Base-by-base conservation (phyloP, 257 asterid genomes). In the Petunia secreta region DNA sequence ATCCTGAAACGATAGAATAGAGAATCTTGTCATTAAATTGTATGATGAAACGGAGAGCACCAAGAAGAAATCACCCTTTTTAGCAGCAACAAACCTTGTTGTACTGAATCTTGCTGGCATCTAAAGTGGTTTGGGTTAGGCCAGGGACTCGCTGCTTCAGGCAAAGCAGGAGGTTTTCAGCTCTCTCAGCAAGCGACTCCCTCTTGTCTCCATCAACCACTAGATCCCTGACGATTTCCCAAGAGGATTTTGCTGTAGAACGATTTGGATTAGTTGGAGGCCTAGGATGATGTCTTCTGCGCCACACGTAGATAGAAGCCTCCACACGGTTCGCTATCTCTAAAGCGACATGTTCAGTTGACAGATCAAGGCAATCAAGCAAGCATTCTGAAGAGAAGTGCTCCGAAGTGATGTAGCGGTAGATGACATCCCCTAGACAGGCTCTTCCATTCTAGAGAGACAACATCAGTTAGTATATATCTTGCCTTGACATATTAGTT, bases 221-320 rank as follows among this genome's bases (percentile, higher is more conserved):
- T 15, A 95, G 89, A 82, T 91, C 95, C 86, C 76, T 93, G 2
- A 94, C 94, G 54, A 94, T 91, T 75, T 81, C 98, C 99, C 99
- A 96, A 16, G 99, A 94, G 13, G 98, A 90, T 85, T 89, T 92
- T 58, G 91, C 77, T n/a, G 89, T 73, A 2, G 91, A 87, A 77
- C 87, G 88, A 84, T 73, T 89, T 13, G 85, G 89, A 82, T 88
- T 83, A 78, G 86, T 43, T 8, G 86, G 87, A 39, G 88, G 85
- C 79, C 84, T 87, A 1, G 83, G 86, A 79, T 89, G 94, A 4
- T 86, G 84, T 10, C 89, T 86, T 79, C 91, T 86, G 11, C 93
- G 90, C 98, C 98, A 95, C 64, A 90, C 90, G 9, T 89, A 85
- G 37, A 87, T 87, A 13, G 96, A 89, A 78, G 97, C 95, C 91